Evolutionary conservation across 306 rosid genomes (phyloP).

Genomic region (Prunus salicina): DNA sequence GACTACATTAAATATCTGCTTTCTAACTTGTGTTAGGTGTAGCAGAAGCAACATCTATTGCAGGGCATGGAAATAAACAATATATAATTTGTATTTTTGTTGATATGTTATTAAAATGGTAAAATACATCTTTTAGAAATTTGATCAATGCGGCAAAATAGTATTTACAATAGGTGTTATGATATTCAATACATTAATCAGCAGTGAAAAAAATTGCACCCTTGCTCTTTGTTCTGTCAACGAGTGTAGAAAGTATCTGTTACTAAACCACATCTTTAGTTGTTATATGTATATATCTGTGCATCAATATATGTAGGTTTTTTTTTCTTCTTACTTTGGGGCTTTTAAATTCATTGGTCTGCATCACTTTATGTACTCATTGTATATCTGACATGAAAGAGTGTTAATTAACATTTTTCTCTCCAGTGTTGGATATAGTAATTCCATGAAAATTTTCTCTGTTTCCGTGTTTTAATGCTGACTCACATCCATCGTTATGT

Average conservation of each 20-base stretch:
- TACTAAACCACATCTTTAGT: not conserved
- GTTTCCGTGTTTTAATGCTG: slow-evolving; percentile 5
- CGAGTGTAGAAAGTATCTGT: not conserved
- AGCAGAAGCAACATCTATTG: not conserved
- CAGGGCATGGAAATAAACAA: not conserved
- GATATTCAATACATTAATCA: not conserved
- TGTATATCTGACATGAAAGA: not conserved
- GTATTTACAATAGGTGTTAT: not conserved
- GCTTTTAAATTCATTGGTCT: not conserved
- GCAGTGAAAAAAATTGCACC: not conserved
- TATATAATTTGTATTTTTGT: not conserved
- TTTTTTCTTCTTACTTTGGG: not conserved
- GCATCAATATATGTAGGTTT: not conserved
- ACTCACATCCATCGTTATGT: slow-evolving; percentile 1
- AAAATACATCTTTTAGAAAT: not conserved
- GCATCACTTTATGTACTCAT: not conserved
- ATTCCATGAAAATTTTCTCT: not conserved
- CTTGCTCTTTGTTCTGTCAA: not conserved
- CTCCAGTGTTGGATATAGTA: not conserved
- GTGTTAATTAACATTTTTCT: not conserved
- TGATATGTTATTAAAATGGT: not conserved
- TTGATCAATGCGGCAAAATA: not conserved
- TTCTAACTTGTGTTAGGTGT: not conserved
- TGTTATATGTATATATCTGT: too few relatives aligned
- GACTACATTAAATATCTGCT: too few relatives aligned